Percentiles rank a stretch among this genome's conserved stretches.
Conservation (phyloP, 768 basidiomycete genomes). For the Russula griseocarnosa region DNA sequence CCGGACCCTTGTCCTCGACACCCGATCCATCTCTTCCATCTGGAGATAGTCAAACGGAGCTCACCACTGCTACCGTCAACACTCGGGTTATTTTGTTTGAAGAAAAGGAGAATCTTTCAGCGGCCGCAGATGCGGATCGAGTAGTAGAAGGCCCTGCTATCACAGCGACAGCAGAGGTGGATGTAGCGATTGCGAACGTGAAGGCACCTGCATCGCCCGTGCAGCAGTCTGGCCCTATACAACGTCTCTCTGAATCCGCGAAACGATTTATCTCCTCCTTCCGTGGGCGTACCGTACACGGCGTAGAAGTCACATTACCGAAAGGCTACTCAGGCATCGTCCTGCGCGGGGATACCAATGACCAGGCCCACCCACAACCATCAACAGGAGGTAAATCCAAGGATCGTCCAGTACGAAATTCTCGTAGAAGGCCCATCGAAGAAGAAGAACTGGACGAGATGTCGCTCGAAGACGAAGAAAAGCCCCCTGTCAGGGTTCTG, state of each 20-base stretch:
- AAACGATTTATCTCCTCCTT: constrained; percentile 60
- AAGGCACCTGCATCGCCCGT: neutral
- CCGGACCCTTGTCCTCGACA: constrained; percentile 27
- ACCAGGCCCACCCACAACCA: constrained; percentile 8
- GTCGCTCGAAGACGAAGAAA: constrained; percentile 30
- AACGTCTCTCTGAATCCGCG: constrained; percentile 20
- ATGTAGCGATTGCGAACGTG: neutral
- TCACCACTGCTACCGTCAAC: constrained; percentile 1
- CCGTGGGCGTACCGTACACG: constrained; percentile 71
- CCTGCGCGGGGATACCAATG: constrained; percentile 40
- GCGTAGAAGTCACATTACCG: constrained; percentile 60
- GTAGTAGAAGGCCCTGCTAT: neutral
- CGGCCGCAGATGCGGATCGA: neutral
- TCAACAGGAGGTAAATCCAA: constrained; percentile 32
- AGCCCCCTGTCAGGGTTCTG: constrained; percentile 37
- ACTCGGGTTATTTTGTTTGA: neutral
- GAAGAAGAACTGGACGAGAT: constrained; percentile 31
- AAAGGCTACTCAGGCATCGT: constrained; percentile 66
- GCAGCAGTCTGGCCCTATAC: neutral
- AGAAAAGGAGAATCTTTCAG: neutral
- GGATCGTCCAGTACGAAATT: constrained; percentile 29
- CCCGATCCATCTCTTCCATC: neutral
- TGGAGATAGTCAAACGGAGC: neutral
- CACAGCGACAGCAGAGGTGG: neutral
- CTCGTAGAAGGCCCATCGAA: constrained; percentile 33